Conservation (phyloP, 2,329 filamentous ascomycete species). For the Talaromyces funiculosus region DNA sequence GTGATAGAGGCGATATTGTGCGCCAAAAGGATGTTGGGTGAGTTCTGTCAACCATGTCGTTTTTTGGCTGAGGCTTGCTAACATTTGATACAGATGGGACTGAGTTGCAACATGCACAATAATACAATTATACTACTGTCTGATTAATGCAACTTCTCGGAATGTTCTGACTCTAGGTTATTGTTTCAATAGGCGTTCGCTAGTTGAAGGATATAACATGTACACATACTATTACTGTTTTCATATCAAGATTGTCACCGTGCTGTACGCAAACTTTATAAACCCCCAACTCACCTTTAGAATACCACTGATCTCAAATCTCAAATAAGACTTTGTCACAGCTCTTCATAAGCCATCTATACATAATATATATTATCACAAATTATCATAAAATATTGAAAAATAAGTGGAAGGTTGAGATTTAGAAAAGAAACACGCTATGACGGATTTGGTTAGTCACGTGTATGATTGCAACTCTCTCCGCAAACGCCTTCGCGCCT, state of each 20-base stretch:
- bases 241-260: neutral
- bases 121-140: neutral
- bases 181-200: neutral
- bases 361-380: no score
- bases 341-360: no score
- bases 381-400: no score
- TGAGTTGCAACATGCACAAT: neutral
- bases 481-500: conserved; percentile 11
- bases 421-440: conserved; percentile 5
- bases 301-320: neutral
- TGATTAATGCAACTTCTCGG: neutral
- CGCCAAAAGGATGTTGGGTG: conserved; percentile 74
- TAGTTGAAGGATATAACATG: neutral
- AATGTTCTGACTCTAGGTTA: neutral
- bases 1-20: conserved; percentile 57
- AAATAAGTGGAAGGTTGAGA: neutral
- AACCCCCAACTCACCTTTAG: neutral
- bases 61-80: neutral
- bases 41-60: conserved; percentile 24
- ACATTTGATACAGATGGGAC: conserved; percentile 14
- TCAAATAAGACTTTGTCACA: neutral
- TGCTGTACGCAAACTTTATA: neutral
- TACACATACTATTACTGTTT: conserved; percentile 9
- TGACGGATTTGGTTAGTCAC: conserved; percentile 4
- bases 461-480: conserved; percentile 3